Conservation (phyloP, 2,329 filamentous ascomycete genomes). For the Alternaria atra region DNA sequence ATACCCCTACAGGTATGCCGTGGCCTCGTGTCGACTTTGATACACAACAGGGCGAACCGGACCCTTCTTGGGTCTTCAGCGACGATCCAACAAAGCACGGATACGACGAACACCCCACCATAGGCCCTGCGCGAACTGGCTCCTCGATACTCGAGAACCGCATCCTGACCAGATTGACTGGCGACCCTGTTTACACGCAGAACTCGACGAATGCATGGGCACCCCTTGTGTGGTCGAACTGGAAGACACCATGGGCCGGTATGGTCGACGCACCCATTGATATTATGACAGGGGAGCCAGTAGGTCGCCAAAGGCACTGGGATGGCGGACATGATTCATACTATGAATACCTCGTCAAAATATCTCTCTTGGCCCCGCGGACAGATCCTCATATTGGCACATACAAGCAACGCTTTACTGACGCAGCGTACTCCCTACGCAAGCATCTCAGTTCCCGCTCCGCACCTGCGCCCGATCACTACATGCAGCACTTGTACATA, state of each 20-base stretch:
- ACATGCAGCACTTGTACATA: conserved; percentile 53
- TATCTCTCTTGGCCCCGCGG: conserved; percentile 49
- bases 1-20: conserved; percentile 54
- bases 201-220: conserved; percentile 57
- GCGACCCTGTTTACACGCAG: conserved; percentile 50
- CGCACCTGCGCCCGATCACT: conserved; percentile 41
- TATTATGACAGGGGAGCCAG: conserved; percentile 53
- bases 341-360: conserved; percentile 55
- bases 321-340: conserved; percentile 57
- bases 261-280: conserved; percentile 55
- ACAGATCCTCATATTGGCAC: conserved; percentile 44
- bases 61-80: conserved; percentile 39
- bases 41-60: conserved; percentile 43
- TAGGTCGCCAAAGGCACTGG: conserved; percentile 53
- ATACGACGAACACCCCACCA: conserved; percentile 48
- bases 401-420: conserved; percentile 47
- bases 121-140: conserved; percentile 54
- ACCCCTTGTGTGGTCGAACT: conserved; percentile 56
- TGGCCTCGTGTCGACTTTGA: conserved; percentile 58
- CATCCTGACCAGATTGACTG: conserved; percentile 53
- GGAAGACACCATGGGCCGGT: conserved; percentile 51
- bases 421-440: conserved; percentile 49
- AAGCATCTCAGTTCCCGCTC: conserved; percentile 49
- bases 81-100: conserved; percentile 42
- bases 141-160: conserved; percentile 58